phyloP scores from a whole-genome alignment of 164 flowering plant species.

The Santalum album region DNA sequence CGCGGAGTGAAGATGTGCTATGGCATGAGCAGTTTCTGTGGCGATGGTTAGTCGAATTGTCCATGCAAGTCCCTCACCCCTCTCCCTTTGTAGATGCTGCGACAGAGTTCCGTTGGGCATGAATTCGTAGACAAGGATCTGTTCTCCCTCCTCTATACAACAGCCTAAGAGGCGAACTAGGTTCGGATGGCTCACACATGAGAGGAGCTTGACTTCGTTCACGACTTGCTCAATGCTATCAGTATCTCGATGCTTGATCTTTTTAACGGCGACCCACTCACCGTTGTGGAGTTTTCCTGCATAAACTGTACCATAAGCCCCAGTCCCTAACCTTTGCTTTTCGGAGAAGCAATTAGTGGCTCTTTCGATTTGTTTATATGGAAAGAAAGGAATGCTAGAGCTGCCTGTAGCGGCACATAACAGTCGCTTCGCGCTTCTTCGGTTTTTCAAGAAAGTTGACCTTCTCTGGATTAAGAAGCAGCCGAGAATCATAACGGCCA shows the following conservation, averaged over 20 bases:
- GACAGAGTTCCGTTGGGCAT: conserved; percentile 88
- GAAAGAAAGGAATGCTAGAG: conserved; percentile 44
- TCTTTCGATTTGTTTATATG: conserved; percentile 68
- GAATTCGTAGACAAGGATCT: conserved; percentile 77
- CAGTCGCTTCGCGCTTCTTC: conserved; percentile 20
- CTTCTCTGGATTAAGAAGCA: conserved; percentile 26
- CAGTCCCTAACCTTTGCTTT: conserved; percentile 59
- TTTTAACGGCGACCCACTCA: conserved; percentile 72
- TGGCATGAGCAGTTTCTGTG: conserved; percentile 73
- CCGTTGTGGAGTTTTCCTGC: conserved; percentile 56
- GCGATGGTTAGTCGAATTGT: conserved; percentile 63
- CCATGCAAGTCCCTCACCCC: conserved; percentile 63
- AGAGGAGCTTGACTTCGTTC: conserved; percentile 81
- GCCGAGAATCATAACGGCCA: conserved; percentile 21
- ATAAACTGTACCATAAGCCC: conserved; percentile 86
- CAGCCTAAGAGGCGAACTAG: conserved; percentile 84
- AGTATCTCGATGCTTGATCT: conserved; percentile 44
- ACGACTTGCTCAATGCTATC: conserved; percentile 64
- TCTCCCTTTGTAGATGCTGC: conserved; percentile 66
- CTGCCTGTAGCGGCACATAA: conserved; percentile 39
- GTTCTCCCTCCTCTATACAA: conserved; percentile 59
- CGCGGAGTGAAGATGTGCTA: conserved; percentile 73
- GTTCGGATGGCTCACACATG: conserved; percentile 75
- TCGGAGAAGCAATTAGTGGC: conserved; percentile 70
- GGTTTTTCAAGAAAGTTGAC: conserved; percentile 6